A percentile compares a stretch with the other conserved stretches of the same genome.
Evolutionary conservation across 345 rosid genomes (phyloP).

Genomic region (Dimocarpus longan): DNA sequence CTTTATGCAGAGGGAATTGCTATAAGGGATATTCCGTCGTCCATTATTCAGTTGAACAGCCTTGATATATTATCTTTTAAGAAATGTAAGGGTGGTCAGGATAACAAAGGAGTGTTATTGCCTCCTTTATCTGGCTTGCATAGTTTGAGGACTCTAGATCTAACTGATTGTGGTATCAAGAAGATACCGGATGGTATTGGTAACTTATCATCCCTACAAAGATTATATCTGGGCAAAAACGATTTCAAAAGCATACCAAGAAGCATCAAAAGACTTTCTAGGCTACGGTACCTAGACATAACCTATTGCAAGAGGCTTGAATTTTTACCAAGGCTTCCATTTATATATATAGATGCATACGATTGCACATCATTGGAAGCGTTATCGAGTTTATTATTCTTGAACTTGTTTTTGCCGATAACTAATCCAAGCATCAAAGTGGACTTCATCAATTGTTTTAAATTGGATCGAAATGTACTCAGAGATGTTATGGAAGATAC

Average conservation of each 20-base stretch:
- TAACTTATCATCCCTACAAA: not conserved
- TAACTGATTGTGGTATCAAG: not conserved
- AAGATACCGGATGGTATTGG: not conserved
- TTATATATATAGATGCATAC: not conserved
- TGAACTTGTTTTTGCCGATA: not conserved
- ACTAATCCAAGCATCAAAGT: not conserved
- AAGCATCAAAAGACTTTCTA: not conserved
- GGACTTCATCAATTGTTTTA: no score
- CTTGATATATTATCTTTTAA: not conserved
- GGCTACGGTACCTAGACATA: not conserved
- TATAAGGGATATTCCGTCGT: not conserved
- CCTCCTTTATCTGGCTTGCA: constrained; percentile 1
- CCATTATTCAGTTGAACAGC: not conserved
- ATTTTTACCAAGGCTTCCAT: not conserved
- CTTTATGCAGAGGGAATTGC: not conserved
- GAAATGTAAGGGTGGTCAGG: not conserved
- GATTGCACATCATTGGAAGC: not conserved
- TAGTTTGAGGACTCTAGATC: not conserved
- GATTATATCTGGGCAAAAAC: not conserved
- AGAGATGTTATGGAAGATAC: not conserved
- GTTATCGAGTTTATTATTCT: not conserved
- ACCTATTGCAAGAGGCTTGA: not conserved
- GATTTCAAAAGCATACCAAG: not conserved
- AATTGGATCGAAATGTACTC: not conserved
- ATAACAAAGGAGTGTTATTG: not conserved